Conservation (phyloP, 2,329 filamentous ascomycete genomes). For the Pseudocercospora fijiensis region DNA sequence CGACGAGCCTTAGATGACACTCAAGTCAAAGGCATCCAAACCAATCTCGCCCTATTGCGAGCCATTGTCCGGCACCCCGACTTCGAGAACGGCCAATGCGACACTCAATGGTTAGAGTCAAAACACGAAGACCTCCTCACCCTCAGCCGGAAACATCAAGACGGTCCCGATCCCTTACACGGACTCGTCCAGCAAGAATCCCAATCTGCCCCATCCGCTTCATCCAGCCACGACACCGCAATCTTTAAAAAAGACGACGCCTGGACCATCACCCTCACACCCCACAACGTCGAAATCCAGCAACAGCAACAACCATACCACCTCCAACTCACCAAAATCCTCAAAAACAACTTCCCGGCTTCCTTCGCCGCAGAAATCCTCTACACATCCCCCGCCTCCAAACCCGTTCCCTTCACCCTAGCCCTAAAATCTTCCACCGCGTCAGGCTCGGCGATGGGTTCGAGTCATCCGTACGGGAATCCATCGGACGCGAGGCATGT, state of each 20-base stretch:
- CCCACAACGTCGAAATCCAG: slow-evolving; percentile 4
- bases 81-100: slow-evolving; percentile 51
- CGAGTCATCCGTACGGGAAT: slow-evolving; percentile 52
- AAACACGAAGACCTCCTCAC: slow-evolving; percentile 47
- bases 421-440: slow-evolving; percentile 47
- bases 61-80: slow-evolving; percentile 54
- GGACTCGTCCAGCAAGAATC: slow-evolving; percentile 20
- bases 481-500: slow-evolving; percentile 53
- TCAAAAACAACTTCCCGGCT: slow-evolving; percentile 61
- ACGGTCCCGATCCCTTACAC: slow-evolving; percentile 27
- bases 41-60: slow-evolving; percentile 56
- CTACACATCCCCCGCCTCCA: slow-evolving; percentile 45
- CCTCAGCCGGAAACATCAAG: slow-evolving; percentile 18
- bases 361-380: slow-evolving; percentile 55
- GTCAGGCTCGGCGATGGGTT: slow-evolving; percentile 39
- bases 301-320: slow-evolving; percentile 46
- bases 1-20: slow-evolving; percentile 57
- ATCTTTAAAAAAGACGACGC: slow-evolving; percentile 46
- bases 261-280: slow-evolving; percentile 27
- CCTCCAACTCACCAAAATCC: slow-evolving; percentile 54
- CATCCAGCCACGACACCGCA: slow-evolving; percentile 43
- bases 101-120: slow-evolving; percentile 60
- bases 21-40: slow-evolving; percentile 57
- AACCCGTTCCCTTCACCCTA: slow-evolving; percentile 43
- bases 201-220: slow-evolving; percentile 19